Percentiles rank a stretch among this genome's conserved stretches.
phyloP scores from a whole-genome alignment of 768 basidiomycete species.

The Russula abietina region DNA sequence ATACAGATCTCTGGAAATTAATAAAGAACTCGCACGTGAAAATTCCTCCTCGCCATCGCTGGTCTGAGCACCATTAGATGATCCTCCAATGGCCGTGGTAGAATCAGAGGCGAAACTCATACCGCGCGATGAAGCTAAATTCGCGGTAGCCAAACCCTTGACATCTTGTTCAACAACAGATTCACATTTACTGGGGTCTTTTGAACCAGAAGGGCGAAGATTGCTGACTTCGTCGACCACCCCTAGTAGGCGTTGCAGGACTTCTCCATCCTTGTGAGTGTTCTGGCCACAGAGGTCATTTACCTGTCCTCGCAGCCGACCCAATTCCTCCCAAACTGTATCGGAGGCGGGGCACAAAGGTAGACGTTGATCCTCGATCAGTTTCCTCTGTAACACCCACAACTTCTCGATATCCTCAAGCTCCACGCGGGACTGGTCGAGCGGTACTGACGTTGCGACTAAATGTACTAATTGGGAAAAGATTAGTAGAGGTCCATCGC shows the following conservation, averaged over 20 bases:
- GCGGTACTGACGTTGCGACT: neutral
- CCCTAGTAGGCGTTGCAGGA: neutral
- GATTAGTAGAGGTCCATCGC: constrained; percentile 12
- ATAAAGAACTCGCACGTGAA: neutral
- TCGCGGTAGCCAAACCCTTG: neutral
- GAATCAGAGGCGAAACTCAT: neutral
- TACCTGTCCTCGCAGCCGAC: neutral
- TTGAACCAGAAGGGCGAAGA: neutral
- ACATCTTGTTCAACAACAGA: neutral
- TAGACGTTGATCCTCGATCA: neutral
- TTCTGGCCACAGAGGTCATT: neutral
- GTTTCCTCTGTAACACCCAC: neutral
- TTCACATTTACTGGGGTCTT: neutral
- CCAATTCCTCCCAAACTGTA: constrained; percentile 1
- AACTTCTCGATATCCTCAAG: neutral
- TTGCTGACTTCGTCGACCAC: neutral
- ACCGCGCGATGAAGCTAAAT: neutral
- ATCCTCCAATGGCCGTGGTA: neutral
- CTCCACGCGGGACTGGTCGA: neutral
- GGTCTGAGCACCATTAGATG: neutral
- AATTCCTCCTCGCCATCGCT: neutral
- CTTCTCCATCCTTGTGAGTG: neutral
- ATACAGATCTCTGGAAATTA: neutral
- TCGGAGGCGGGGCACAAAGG: neutral
- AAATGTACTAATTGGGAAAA: constrained; percentile 7